Conservation (phyloP, 768 basidiomycete genomes). For the Tulasnella sp. region DNA sequence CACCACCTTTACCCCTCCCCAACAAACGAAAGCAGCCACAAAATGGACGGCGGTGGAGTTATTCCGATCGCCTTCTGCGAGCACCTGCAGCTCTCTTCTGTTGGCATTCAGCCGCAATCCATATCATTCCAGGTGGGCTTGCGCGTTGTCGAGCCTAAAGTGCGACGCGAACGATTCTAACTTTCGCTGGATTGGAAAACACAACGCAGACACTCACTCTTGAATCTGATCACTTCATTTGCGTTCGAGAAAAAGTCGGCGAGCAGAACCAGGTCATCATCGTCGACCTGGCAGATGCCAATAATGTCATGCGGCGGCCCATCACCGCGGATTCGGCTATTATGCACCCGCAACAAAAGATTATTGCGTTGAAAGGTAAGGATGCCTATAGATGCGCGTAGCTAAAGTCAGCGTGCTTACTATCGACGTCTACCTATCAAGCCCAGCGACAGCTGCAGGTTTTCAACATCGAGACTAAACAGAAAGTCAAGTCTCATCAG, state of each 20-base stretch:
- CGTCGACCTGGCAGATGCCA: slow-evolving; percentile 93
- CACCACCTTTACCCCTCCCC: neutral
- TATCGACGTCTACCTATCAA: slow-evolving; percentile 23
- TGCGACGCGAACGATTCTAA: slow-evolving; percentile 19
- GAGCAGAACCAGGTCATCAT: slow-evolving; percentile 98
- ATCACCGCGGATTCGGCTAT: slow-evolving; percentile 99
- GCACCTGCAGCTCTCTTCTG: slow-evolving; percentile 86
- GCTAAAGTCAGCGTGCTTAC: neutral
- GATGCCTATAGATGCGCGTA: neutral
- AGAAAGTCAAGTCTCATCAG: slow-evolving; percentile 91
- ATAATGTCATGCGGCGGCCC: slow-evolving; percentile 90
- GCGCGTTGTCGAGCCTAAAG: slow-evolving; percentile 15
- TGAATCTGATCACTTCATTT: slow-evolving; percentile 97
- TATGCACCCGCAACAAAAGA: slow-evolving; percentile 95
- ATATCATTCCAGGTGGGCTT: slow-evolving; percentile 86
- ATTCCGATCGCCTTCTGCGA: slow-evolving; percentile 77
- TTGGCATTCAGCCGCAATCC: slow-evolving; percentile 91
- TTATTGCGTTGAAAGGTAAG: slow-evolving; percentile 86
- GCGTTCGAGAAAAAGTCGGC: slow-evolving; percentile 89
- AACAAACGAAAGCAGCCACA: neutral
- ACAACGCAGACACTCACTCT: slow-evolving; percentile 68
- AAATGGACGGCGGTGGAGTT: slow-evolving; percentile 2
- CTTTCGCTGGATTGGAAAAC: neutral
- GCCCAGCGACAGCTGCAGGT: slow-evolving; percentile 91
- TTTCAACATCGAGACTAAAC: slow-evolving; percentile 96